These are phyloP conservation scores for Carallia pectinifolia DNA, from an alignment of 345 rosid genomes.

Conservation along the genomic window DNA sequence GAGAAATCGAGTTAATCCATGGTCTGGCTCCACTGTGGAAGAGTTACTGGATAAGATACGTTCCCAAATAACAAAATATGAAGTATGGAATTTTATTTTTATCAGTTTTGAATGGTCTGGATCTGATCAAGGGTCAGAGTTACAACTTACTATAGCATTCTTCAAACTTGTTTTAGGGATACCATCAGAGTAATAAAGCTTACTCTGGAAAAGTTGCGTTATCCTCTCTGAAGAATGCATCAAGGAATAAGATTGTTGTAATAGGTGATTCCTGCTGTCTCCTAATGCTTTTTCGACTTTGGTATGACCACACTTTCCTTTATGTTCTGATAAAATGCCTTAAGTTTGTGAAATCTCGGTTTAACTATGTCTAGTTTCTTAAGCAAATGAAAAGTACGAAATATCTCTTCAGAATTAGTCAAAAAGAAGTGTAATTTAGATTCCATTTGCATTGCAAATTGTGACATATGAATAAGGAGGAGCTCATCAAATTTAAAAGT, in stretches of 20 bases:
- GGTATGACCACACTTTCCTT: not conserved
- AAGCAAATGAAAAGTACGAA: not conserved
- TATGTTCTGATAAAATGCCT: constrained; percentile 1
- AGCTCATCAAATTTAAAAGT: not conserved
- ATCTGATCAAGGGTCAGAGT: constrained; percentile 13
- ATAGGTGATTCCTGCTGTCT: constrained; percentile 50
- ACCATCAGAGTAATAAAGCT: constrained; percentile 52
- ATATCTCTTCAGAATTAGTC: not conserved
- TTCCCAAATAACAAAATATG: constrained; percentile 50
- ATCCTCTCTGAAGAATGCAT: constrained; percentile 52
- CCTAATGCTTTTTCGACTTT: not conserved
- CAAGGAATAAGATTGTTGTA: constrained; percentile 75
- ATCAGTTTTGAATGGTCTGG: constrained; percentile 3
- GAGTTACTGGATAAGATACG: constrained; percentile 50
- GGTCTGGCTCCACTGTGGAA: constrained; percentile 56
- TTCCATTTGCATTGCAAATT: not conserved
- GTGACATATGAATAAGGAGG: not conserved
- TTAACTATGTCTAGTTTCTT: not conserved
- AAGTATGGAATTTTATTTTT: constrained; percentile 40
- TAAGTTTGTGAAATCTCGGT: not conserved
- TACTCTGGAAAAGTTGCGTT: constrained; percentile 66
- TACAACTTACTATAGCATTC: constrained; percentile 3
- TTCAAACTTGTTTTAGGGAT: constrained; percentile 61
- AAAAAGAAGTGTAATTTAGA: not conserved
- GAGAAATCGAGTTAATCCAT: constrained; percentile 52